phyloP scores from a whole-genome alignment of 768 basidiomycete genomes.

The Amanita thiersii region DNA sequence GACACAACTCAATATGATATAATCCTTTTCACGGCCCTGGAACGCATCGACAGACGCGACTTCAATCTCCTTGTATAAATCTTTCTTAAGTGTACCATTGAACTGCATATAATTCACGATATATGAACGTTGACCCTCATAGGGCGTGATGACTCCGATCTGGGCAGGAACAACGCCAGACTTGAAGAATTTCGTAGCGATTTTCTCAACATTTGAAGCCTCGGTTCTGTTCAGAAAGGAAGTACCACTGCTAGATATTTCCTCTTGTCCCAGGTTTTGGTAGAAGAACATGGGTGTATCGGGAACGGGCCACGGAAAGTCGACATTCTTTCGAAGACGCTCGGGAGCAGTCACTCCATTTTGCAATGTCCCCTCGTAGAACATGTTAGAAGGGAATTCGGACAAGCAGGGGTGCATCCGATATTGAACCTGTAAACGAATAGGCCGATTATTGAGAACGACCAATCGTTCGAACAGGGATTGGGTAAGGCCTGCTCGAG shows the following conservation, averaged over 20 bases:
- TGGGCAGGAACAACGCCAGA: constrained; percentile 92
- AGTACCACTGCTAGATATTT: constrained; percentile 97
- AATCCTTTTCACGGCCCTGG: constrained; percentile 99
- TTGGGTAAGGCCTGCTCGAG: constrained; percentile 96
- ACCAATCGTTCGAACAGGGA: constrained; percentile 98
- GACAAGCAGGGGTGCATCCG: constrained; percentile 99
- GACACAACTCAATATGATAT: constrained; percentile 96
- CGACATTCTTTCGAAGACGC: constrained; percentile 93
- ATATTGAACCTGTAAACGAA: constrained; percentile 98
- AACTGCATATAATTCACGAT: constrained; percentile 99
- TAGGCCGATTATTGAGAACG: constrained; percentile 90
- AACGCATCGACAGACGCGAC: constrained; percentile 99
- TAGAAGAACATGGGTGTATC: constrained; percentile 99
- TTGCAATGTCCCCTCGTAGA: constrained; percentile 97
- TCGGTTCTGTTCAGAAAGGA: constrained; percentile 99
- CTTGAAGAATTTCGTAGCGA: constrained; percentile 99
- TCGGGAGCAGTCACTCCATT: constrained; percentile 99
- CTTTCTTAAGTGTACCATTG: constrained; percentile 98
- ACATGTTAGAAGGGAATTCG: constrained; percentile 99
- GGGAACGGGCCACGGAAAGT: constrained; percentile 97
- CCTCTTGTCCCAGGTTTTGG: constrained; percentile 97
- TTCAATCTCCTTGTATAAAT: constrained; percentile 98
- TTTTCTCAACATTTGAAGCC: constrained; percentile 98
- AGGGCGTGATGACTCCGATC: constrained; percentile 98
- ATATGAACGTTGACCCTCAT: constrained; percentile 97